Percentiles rank a stretch among this genome's conserved stretches.
These are phyloP conservation scores for Candida dendrica DNA, from an alignment of 805 yeast species.

Conservation along the genomic window DNA sequence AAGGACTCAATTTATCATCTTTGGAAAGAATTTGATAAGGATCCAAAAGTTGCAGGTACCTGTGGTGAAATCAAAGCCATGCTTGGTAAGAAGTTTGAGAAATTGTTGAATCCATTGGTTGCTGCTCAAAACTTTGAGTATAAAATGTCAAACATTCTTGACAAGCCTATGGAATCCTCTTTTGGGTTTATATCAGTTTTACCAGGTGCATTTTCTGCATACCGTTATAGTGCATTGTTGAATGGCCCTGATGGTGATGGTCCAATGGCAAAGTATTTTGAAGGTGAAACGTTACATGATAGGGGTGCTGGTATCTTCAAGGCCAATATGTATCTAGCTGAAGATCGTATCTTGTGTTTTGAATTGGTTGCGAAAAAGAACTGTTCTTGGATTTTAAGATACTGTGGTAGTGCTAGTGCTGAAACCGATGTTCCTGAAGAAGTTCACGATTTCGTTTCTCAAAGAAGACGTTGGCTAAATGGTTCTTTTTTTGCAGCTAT, in stretches of 20 bases:
- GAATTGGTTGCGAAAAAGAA: conserved; percentile 84
- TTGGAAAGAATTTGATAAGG: conserved; percentile 77
- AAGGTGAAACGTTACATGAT: conserved; percentile 77
- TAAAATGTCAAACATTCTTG: conserved; percentile 89
- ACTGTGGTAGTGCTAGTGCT: conserved; percentile 83
- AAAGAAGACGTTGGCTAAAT: conserved; percentile 93
- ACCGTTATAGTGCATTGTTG: conserved; percentile 72
- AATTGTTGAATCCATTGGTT: conserved; percentile 74
- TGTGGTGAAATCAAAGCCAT: conserved; percentile 94
- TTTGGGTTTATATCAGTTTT: conserved; percentile 92
- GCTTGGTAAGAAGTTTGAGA: conserved; percentile 52
- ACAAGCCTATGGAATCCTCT: conserved; percentile 91
- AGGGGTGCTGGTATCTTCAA: conserved; percentile 76
- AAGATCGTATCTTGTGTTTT: conserved; percentile 91
- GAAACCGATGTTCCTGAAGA: conserved; percentile 93
- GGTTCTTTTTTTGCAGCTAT: conserved; percentile 95
- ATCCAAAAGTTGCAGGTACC: conserved; percentile 88
- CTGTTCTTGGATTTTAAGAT: conserved; percentile 71
- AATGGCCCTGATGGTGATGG: conserved; percentile 60
- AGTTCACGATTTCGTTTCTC: conserved; percentile 80
- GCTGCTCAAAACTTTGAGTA: conserved; percentile 97
- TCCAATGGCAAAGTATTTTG: conserved; percentile 84
- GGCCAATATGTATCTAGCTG: conserved; percentile 95
- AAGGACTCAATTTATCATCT: conserved; percentile 77
- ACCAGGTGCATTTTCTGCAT: conserved; percentile 97